Evolutionary conservation across 306 rosid genomes (phyloP).

Genomic region (Albizia julibrissin): DNA sequence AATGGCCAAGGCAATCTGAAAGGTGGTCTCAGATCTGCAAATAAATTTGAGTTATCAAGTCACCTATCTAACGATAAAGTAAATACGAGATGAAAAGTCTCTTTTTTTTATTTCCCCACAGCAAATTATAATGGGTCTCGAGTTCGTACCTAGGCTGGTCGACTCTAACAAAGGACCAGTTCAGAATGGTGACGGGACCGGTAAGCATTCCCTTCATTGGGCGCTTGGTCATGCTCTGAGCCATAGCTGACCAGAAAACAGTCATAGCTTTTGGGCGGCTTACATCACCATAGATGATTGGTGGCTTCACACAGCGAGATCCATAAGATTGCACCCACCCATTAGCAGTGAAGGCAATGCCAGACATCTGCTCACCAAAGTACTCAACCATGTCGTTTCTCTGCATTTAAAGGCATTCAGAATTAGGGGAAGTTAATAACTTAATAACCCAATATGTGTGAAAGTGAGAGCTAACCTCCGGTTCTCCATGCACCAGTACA

Average conservation of each 20-base stretch:
- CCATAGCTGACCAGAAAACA: conserved; percentile 83
- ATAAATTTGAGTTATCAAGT: not conserved
- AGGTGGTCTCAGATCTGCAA: conserved; percentile 71
- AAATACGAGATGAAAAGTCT: not conserved
- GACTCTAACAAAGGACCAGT: conserved; percentile 88
- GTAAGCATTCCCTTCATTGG: conserved; percentile 99
- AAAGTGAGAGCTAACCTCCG: conserved; percentile 65
- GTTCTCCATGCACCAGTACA: conserved; percentile 90
- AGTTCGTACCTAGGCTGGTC: conserved; percentile 74
- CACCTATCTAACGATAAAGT: not conserved
- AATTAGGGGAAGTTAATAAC: conserved; percentile 36
- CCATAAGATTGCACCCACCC: conserved; percentile 97
- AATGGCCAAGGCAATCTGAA: conserved; percentile 90
- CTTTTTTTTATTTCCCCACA: not conserved
- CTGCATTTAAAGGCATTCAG: conserved; percentile 46
- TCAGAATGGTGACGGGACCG: conserved; percentile 91
- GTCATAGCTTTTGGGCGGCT: conserved; percentile 94
- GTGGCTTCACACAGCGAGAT: conserved; percentile 96
- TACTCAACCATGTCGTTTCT: conserved; percentile 93
- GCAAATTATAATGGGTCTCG: not conserved
- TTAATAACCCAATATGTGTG: conserved; percentile 6
- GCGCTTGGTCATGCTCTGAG: conserved; percentile 79
- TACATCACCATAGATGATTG: conserved; percentile 88
- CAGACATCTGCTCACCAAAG: conserved; percentile 89
- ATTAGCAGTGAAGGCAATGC: conserved; percentile 80